These are phyloP conservation scores for Colletotrichum costaricense DNA, from an alignment of 2,329 filamentous ascomycete species.

Conservation along the genomic window DNA sequence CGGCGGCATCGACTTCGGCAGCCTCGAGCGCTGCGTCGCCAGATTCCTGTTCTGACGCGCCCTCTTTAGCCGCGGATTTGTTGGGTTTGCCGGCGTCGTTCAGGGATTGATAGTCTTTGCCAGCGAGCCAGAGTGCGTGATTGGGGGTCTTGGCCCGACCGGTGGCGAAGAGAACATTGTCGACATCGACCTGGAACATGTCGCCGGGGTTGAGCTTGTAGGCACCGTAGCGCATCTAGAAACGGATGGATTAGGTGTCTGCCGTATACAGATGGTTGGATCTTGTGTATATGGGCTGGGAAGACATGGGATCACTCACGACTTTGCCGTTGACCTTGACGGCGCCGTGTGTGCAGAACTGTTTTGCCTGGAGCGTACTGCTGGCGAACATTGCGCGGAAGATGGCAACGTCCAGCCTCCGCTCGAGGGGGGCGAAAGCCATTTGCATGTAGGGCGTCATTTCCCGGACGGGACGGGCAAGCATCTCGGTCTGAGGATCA, in stretches of 20 bases:
- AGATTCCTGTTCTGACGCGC: not conserved
- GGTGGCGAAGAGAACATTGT: conserved; percentile 89
- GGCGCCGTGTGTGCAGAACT: conserved; percentile 92
- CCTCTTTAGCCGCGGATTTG: conserved; percentile 38
- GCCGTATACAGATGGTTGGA: not conserved
- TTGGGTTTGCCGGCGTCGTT: conserved; percentile 38
- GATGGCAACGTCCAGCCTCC: conserved; percentile 92
- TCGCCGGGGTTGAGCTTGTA: conserved; percentile 97
- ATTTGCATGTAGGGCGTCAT: conserved; percentile 95
- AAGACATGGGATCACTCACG: conserved; percentile 60
- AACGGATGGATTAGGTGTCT: not conserved
- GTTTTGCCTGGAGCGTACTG: conserved; percentile 90
- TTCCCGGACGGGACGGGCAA: conserved; percentile 47
- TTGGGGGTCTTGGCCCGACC: conserved; percentile 73
- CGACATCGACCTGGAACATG: conserved; percentile 95
- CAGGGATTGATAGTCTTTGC: conserved; percentile 41
- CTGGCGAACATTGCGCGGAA: conserved; percentile 95
- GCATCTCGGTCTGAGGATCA: conserved; percentile 33
- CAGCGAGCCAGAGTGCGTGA: conserved; percentile 30
- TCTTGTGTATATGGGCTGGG: not conserved
- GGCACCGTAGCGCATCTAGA: conserved; percentile 88
- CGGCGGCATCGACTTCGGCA: conserved; percentile 34
- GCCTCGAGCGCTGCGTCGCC: conserved; percentile 31
- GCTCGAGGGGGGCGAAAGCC: conserved; percentile 91
- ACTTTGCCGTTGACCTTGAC: conserved; percentile 98